Percentiles rank a stretch among this genome's conserved stretches.
Conservation (phyloP, 176 grass and related monocot species). For the Eremochloa ophiuroides region DNA sequence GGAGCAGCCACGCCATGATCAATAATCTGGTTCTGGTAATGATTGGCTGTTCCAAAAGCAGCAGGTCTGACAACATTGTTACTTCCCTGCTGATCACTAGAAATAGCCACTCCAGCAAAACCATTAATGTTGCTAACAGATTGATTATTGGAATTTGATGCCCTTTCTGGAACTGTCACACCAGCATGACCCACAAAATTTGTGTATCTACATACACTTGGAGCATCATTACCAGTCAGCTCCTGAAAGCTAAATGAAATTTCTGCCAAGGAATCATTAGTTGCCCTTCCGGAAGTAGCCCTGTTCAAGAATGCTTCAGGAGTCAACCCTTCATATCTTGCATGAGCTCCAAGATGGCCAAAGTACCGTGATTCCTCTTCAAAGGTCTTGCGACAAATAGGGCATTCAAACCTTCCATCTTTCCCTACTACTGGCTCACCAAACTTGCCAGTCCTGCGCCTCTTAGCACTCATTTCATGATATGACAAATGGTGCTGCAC, state of each 20-base stretch:
- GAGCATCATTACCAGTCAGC: conserved; percentile 20
- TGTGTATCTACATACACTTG: conserved; percentile 17
- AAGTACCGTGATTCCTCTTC: conserved; percentile 62
- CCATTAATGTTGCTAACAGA: conserved; percentile 22
- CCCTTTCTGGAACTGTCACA: conserved; percentile 18
- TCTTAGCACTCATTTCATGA: conserved; percentile 61
- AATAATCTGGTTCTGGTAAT: conserved; percentile 28
- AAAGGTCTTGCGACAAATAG: conserved; percentile 69
- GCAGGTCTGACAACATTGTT: conserved; percentile 31
- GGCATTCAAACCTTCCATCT: conserved; percentile 85
- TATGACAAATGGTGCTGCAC: conserved; percentile 52
- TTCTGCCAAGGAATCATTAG: conserved; percentile 22
- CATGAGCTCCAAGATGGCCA: conserved; percentile 73
- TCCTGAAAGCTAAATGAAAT: conserved; percentile 29
- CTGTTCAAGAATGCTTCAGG: conserved; percentile 48
- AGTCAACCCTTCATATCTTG: conserved; percentile 58
- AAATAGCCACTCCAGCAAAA: conserved; percentile 15
- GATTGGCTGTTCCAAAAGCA: conserved; percentile 22
- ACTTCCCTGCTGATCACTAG: conserved; percentile 24
- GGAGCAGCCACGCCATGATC: conserved; percentile 28
- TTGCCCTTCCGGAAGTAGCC: conserved; percentile 20
- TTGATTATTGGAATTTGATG: conserved; percentile 27
- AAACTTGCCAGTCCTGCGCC: conserved; percentile 45
- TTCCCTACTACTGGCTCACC: conserved; percentile 50
- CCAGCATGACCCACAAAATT: conserved; percentile 15